Evolutionary conservation across 176 grass and related monocot species (phyloP).

Genomic region (Bothriochloa decipiens): DNA sequence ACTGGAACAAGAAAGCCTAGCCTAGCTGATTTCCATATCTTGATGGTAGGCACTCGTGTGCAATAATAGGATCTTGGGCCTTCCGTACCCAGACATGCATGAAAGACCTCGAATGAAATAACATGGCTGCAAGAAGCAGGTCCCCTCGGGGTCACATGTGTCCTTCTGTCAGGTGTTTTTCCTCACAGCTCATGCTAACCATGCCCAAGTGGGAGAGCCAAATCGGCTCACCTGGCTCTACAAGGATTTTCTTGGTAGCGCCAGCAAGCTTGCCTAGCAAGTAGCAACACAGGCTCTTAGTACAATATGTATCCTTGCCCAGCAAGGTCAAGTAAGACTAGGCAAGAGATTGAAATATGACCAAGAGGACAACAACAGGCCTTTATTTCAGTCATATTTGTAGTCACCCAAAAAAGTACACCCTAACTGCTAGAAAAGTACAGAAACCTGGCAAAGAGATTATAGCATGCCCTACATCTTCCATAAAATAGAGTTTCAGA

Average conservation of each 20-base stretch:
- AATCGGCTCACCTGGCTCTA: not conserved
- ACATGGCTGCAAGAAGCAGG: not conserved
- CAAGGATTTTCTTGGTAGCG: not conserved
- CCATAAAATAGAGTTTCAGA: constrained; percentile 24
- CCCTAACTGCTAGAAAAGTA: constrained; percentile 12
- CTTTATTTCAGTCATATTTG: not conserved
- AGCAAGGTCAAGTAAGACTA: not conserved
- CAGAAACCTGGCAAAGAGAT: constrained; percentile 5
- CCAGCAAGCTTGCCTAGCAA: not conserved
- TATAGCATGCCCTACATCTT: not conserved
- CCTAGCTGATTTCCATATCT: not conserved
- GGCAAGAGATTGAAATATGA: not conserved
- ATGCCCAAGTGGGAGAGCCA: not conserved
- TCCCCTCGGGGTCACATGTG: not conserved
- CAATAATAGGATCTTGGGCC: not conserved
- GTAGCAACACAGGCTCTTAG: not conserved
- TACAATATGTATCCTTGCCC: not conserved
- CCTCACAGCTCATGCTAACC: not conserved
- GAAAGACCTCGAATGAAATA: not conserved
- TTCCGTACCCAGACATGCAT: not conserved
- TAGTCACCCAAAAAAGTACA: not conserved
- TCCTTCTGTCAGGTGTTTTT: not conserved
- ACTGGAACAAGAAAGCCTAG: not conserved
- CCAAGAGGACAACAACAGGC: not conserved
- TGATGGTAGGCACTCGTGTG: not conserved